phyloP scores from a whole-genome alignment of 495 filamentous ascomycete genomes.

The Pyrenula massariospora region DNA sequence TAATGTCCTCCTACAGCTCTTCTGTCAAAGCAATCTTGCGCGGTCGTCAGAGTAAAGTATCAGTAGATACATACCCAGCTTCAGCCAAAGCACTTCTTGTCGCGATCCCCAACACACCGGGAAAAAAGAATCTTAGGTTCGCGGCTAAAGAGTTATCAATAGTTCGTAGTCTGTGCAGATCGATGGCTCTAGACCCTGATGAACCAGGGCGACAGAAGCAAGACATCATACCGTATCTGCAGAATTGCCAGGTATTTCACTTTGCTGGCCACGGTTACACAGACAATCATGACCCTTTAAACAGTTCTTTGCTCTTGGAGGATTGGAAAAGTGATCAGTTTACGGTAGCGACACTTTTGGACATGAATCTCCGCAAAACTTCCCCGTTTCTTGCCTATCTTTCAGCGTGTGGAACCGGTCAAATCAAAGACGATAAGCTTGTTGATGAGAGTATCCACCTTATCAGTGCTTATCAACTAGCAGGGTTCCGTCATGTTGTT shows the following conservation, averaged over 20 bases:
- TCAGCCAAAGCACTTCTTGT: constrained; percentile 9
- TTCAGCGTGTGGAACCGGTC: constrained; percentile 15
- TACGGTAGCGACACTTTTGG: not conserved
- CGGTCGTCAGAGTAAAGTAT: not conserved
- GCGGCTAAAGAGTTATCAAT: constrained; percentile 3
- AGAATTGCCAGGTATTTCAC: constrained; percentile 12
- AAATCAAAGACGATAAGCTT: constrained; percentile 6
- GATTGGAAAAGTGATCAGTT: not conserved
- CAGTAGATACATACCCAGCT: not conserved
- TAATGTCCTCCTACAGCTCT: constrained; percentile 18
- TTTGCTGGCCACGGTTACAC: constrained; percentile 17
- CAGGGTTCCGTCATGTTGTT: constrained; percentile 20
- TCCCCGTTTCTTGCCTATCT: constrained; percentile 19
- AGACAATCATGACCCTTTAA: constrained; percentile 8
- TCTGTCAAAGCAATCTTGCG: constrained; percentile 15
- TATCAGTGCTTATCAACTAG: constrained; percentile 18
- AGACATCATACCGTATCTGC: constrained; percentile 7
- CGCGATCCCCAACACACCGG: constrained; percentile 12
- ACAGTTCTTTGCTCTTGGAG: constrained; percentile 12
- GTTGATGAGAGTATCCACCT: constrained; percentile 21
- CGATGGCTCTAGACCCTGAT: not conserved
- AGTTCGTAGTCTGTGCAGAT: not conserved
- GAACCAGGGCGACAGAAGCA: constrained; percentile 3
- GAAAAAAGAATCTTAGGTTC: not conserved
- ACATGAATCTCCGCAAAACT: constrained; percentile 2